Evolutionary conservation across 1,284 basidiomycete genomes (phyloP), one percentile per base, ranked within the genome.

Genomic region (Trichosporon ovoides): DNA sequence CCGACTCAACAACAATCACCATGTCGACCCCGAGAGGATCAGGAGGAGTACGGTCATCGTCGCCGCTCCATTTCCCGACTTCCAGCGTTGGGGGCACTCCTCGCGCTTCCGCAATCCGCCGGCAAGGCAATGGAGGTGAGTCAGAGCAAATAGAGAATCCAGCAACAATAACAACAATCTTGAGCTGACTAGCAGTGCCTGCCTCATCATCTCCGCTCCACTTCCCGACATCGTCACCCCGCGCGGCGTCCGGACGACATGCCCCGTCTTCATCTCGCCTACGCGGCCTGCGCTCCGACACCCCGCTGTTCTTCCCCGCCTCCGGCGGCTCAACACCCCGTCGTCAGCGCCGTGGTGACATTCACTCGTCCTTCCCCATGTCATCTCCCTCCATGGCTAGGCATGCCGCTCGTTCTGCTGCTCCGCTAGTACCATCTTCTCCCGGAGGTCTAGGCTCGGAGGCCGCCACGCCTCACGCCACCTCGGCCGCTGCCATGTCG

Each of bases 291-390:
- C 59, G 54, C 40, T 28, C 61, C 22, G 70, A 68, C 46, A 72
- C 69, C 28, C 78, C 77, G 9, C 65, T 79, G 10, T 79, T 79
- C 74, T 76, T 79, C 61, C 76, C 78, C 52, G 69, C 72, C 68
- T 77, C 78, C 36, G 73, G 71, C 10, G 72, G 77, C 20, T 76
- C 80, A 1, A 83, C 83, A 3, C 85, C 87, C n/a, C 82, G 83
- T n/a, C 84, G 80, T 69, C 86, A 85, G 61, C 81, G 85, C 34
- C 83, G 89, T 53, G 89, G 89, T 2, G 89, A 93, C 69, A 91
- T 93, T 38, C 88, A 91, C 71, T 88, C 88, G 2, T 85, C 86
- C 5, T 77, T 86, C 40, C 83, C 83, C 10, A 69, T 85, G 46
- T 86, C 86, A 0, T 87, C 88, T 0, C 81, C 79, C 24, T 74